Conservation (phyloP, 1,139 yeast species). For the Pichia sp. region DNA sequence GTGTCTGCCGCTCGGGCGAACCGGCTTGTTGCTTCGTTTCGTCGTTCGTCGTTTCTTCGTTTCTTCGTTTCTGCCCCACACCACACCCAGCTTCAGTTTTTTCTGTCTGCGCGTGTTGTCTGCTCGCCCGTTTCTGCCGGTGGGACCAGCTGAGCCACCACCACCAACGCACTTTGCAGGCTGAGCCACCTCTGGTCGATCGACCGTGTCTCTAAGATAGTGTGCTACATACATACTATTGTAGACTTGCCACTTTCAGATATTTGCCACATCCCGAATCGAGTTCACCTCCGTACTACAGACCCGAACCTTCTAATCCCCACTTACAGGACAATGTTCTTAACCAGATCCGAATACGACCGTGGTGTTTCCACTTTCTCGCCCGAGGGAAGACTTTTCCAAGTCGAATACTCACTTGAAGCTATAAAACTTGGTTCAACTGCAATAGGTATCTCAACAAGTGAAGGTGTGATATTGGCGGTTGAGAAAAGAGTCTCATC, state of each 20-base stretch:
- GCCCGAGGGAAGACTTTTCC: conserved; percentile 97
- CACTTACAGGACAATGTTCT: conserved; percentile 51
- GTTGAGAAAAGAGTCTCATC: conserved; percentile 97
- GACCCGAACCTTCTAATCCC: background rate
- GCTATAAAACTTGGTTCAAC: conserved; percentile 96
- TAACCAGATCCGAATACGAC: conserved; percentile 98
- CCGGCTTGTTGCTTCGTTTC: no score
- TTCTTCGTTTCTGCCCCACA: background rate
- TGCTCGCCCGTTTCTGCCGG: no score
- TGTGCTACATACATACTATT: no score
- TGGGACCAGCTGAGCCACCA: no score
- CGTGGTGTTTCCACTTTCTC: conserved; percentile 98
- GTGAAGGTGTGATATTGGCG: conserved; percentile 92
- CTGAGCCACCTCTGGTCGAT: background rate
- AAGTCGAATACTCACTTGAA: conserved; percentile 95
- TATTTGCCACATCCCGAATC: no score
- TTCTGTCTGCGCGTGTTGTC: no score
- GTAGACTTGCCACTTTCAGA: no score
- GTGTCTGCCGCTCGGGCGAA: no score
- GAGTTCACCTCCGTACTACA: no score
- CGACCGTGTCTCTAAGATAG: background rate
- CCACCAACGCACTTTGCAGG: no score
- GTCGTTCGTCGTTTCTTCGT: no score
- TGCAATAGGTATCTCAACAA: conserved; percentile 95
- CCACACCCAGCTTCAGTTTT: background rate